Percentiles rank a stretch among this genome's conserved stretches.
phyloP scores from a whole-genome alignment of 345 rosid genomes.

The Brassica cretica region DNA sequence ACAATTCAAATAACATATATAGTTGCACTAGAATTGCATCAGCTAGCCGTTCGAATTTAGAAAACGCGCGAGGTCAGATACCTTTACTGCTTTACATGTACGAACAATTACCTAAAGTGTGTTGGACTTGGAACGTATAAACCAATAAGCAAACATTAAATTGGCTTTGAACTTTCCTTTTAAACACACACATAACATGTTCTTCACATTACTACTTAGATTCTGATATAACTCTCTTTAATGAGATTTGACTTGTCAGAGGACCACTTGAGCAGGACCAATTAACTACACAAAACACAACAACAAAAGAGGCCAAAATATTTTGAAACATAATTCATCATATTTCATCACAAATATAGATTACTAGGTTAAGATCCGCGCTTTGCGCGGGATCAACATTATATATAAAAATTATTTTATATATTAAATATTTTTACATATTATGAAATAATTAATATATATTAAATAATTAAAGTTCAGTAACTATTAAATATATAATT shows the following conservation, averaged over 20 bases:
- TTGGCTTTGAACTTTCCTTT: constrained; percentile 37
- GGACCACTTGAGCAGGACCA: constrained; percentile 22
- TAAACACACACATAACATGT: constrained; percentile 28
- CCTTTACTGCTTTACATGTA: background rate
- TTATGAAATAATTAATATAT: no score
- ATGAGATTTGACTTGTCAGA: constrained; percentile 2
- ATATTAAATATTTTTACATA: no score
- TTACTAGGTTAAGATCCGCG: no score
- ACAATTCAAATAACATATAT: constrained; percentile 11
- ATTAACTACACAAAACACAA: background rate
- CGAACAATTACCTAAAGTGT: constrained; percentile 2
- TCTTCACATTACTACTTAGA: constrained; percentile 24
- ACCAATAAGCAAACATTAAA: constrained; percentile 20
- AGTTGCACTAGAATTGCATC: background rate
- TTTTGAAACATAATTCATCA: background rate
- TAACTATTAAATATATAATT: no score
- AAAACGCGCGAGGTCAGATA: constrained; percentile 2
- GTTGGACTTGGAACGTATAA: constrained; percentile 10
- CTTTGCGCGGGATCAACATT: no score
- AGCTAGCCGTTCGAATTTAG: background rate
- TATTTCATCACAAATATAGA: background rate
- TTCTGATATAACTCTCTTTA: constrained; percentile 8
- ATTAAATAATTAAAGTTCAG: no score
- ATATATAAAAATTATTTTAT: no score
- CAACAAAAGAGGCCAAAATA: background rate